Conservation (phyloP, 1,284 basidiomycete genomes). For the Ustilago lituana region DNA sequence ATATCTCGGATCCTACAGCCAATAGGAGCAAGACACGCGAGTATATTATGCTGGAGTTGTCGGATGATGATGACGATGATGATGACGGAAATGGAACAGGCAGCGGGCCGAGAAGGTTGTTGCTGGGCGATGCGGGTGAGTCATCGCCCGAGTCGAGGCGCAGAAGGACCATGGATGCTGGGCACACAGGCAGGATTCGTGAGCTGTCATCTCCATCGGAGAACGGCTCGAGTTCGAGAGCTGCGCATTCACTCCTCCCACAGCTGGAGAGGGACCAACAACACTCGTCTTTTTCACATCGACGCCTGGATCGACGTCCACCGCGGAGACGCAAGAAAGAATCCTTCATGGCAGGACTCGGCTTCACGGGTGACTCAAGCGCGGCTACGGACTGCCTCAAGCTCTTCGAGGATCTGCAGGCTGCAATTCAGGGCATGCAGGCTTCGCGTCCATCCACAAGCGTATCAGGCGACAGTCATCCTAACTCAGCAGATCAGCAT, state of each 20-base stretch:
- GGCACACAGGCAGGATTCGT: constrained; percentile 34
- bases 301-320: constrained; percentile 27
- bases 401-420: constrained; percentile 44
- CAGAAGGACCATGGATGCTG: constrained; percentile 35
- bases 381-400: constrained; percentile 29
- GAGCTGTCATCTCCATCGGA: constrained; percentile 6
- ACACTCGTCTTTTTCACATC: constrained; percentile 10
- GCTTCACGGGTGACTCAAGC: constrained; percentile 22
- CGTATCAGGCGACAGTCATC: neutral
- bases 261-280: constrained; percentile 8
- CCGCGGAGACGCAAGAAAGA: constrained; percentile 42
- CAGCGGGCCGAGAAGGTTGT: constrained; percentile 12
- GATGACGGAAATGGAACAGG: no score
- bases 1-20: constrained; percentile 23
- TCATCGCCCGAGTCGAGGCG: constrained; percentile 41
- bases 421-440: constrained; percentile 35
- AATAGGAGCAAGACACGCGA: constrained; percentile 10
- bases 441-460: constrained; percentile 12
- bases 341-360: constrained; percentile 36
- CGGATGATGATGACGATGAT: constrained; percentile 31
- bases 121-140: constrained; percentile 35
- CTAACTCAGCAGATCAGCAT: neutral
- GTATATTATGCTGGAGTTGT: constrained; percentile 11
- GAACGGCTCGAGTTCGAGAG: constrained; percentile 8
- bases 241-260: neutral